Conservation (phyloP, 2,329 filamentous ascomycete species). For the Fusarium setosum region DNA sequence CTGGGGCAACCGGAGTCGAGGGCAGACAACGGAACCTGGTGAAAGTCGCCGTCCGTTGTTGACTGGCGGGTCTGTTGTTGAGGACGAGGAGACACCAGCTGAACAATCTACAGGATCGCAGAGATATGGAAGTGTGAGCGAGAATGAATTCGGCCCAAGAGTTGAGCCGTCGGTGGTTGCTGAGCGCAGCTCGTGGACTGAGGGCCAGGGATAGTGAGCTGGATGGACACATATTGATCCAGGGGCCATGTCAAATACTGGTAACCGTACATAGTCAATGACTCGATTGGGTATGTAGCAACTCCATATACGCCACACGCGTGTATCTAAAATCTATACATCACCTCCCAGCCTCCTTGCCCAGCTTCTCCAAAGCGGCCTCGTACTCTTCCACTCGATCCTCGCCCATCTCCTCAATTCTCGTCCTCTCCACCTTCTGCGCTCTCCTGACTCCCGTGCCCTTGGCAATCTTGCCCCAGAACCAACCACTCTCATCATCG, state of each 20-base stretch:
- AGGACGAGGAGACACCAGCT: constrained; percentile 34
- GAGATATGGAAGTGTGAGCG: constrained; percentile 36
- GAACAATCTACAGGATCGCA: constrained; percentile 11
- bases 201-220: constrained; percentile 5
- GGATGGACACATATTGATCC: too few species aligned
- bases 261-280: not conserved
- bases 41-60: constrained; percentile 42
- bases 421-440: constrained; percentile 59
- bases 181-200: constrained; percentile 42
- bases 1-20: constrained; percentile 26
- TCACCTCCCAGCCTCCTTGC: constrained; percentile 64
- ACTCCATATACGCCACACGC: constrained; percentile 18
- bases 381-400: constrained; percentile 62
- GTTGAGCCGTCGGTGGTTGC: constrained; percentile 42
- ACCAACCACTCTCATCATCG: constrained; percentile 88
- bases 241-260: not conserved
- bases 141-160: constrained; percentile 33
- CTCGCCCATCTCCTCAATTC: constrained; percentile 60
- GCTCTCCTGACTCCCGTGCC: constrained; percentile 60
- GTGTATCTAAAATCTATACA: constrained; percentile 18
- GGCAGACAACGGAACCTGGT: constrained; percentile 7
- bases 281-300: constrained; percentile 28
- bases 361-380: constrained; percentile 69
- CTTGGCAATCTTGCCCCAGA: constrained; percentile 83
- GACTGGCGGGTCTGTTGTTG: constrained; percentile 45